Evolutionary conservation across 208 protist genomes (phyloP).

Genomic region (Naegleria gruberi): DNA sequence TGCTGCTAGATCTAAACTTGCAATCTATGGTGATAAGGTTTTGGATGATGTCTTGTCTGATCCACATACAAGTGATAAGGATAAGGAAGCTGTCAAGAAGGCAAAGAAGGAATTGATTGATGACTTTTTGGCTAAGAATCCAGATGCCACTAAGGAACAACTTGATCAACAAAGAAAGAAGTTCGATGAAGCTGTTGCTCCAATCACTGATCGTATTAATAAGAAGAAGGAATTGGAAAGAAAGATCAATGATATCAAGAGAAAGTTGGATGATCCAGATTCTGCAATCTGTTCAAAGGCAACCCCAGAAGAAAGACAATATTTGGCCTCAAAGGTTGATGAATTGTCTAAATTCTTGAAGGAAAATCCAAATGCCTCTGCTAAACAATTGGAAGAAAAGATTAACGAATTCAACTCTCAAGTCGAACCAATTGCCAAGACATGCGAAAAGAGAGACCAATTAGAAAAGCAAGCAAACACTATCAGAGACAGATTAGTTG

Average conservation of each 20-base stretch:
- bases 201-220: background rate
- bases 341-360: background rate
- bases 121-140: conserved; percentile 18
- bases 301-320: background rate
- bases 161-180: background rate
- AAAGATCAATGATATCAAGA: background rate
- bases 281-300: background rate
- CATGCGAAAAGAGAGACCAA: background rate
- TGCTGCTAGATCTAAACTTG: background rate
- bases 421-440: background rate
- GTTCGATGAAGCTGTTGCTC: background rate
- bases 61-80: background rate
- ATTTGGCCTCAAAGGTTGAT: background rate
- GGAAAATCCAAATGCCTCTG: background rate
- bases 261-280: background rate
- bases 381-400: background rate
- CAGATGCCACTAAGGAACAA: background rate
- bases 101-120: background rate
- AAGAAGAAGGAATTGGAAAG: background rate
- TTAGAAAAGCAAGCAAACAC: background rate
- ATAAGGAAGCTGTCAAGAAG: background rate
- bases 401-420: background rate
- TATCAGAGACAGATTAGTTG: background rate
- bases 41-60: background rate
- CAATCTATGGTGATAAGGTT: background rate